phyloP scores from a whole-genome alignment of 306 rosid species.

The Inga laurina region DNA sequence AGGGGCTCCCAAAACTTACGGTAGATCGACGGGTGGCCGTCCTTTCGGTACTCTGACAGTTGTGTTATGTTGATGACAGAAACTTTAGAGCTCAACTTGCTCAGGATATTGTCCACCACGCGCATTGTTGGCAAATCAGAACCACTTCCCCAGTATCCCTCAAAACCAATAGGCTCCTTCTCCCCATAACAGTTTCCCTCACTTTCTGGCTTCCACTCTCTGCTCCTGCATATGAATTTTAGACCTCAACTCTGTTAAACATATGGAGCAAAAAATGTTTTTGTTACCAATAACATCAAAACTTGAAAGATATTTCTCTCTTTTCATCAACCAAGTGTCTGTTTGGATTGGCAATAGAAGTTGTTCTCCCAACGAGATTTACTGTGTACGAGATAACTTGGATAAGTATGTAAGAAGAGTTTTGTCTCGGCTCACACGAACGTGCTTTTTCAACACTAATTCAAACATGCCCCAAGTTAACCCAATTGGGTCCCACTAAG shows the following conservation, averaged over 20 bases:
- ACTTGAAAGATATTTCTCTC: not conserved
- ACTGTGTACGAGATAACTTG: too few species aligned
- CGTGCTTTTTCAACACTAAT: too few species aligned
- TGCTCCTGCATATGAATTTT: slow-evolving; percentile 61
- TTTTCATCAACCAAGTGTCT: not conserved
- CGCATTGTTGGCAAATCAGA: slow-evolving; percentile 86
- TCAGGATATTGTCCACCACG: slow-evolving; percentile 59
- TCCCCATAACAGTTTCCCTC: slow-evolving; percentile 86
- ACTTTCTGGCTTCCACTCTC: slow-evolving; percentile 72
- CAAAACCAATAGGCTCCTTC: slow-evolving; percentile 59
- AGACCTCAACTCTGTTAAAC: slow-evolving; percentile 24
- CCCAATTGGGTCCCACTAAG: not conserved
- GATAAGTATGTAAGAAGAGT: too few species aligned
- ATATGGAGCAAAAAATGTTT: not conserved
- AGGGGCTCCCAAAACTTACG: slow-evolving; percentile 94
- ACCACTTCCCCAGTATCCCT: slow-evolving; percentile 97
- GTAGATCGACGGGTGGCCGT: slow-evolving; percentile 89
- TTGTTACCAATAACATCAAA: not conserved
- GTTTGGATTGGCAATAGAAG: too few species aligned
- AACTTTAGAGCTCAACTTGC: slow-evolving; percentile 65
- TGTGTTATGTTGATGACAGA: slow-evolving; percentile 86
- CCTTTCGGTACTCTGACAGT: slow-evolving; percentile 89
- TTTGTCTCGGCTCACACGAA: too few species aligned
- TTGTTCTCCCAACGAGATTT: too few species aligned
- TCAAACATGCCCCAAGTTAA: not conserved